These are phyloP conservation scores for Globisporangium abappressorium DNA, from an alignment of 352 stramenopile species.

Conservation along the genomic window DNA sequence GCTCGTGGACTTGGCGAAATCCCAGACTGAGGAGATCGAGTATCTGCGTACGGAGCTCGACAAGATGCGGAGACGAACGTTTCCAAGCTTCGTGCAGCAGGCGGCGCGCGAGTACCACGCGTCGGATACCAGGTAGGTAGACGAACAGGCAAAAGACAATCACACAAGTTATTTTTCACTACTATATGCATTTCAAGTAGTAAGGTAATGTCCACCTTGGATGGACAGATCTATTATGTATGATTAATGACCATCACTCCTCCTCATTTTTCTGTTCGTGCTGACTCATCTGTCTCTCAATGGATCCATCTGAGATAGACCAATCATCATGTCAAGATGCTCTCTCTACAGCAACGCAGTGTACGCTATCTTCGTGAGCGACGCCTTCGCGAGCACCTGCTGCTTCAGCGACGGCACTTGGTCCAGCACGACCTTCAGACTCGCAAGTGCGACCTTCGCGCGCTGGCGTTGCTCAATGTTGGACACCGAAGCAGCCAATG, in stretches of 20 bases:
- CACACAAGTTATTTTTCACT: not conserved
- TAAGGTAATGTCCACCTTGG: not conserved
- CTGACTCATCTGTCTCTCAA: not conserved
- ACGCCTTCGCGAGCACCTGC: constrained; percentile 29
- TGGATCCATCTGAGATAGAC: constrained; percentile 1
- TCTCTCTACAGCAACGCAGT: constrained; percentile 29
- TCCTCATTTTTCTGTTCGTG: not conserved
- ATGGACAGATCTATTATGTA: not conserved
- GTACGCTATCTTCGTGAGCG: constrained; percentile 8
- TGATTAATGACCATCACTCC: not conserved
- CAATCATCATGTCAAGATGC: not conserved
- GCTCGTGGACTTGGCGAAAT: constrained; percentile 85
- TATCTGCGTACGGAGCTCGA: constrained; percentile 86
- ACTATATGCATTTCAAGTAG: not conserved
- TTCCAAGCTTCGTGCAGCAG: constrained; percentile 86
- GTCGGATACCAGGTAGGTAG: constrained; percentile 17
- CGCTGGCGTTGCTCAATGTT: constrained; percentile 13
- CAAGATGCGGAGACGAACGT: constrained; percentile 89
- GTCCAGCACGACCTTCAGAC: constrained; percentile 27
- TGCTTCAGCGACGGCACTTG: constrained; percentile 44
- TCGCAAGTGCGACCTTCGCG: constrained; percentile 15
- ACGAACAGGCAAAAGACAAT: not conserved
- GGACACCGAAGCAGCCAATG: not conserved
- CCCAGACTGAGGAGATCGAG: constrained; percentile 92
- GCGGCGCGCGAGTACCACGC: constrained; percentile 30